Evolutionary conservation across 352 stramenopile genomes (phyloP).

Genomic region (Phytophthora ramorum): DNA sequence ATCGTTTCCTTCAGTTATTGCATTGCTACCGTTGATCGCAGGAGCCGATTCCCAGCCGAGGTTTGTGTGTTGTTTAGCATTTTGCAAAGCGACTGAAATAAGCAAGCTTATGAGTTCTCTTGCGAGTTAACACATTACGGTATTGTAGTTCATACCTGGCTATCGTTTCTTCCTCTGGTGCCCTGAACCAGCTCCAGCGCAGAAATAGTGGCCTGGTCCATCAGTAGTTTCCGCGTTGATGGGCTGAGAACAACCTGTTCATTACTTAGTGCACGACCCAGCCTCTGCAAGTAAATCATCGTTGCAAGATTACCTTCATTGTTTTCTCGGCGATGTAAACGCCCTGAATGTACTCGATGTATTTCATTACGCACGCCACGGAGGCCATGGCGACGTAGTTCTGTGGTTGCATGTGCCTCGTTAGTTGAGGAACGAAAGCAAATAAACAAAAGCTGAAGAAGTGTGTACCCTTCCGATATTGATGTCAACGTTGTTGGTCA

Average conservation of each 20-base stretch:
- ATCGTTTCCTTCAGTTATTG: not conserved
- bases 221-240: slow-evolving; percentile 74
- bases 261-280: not conserved
- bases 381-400: slow-evolving; percentile 88
- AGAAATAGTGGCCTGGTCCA: slow-evolving; percentile 85
- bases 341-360: slow-evolving; percentile 88
- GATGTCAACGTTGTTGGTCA: slow-evolving; percentile 84
- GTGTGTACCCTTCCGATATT: slow-evolving; percentile 72
- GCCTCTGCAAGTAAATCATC: not conserved
- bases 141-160: slow-evolving; percentile 46
- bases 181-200: slow-evolving; percentile 76
- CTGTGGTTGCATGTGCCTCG: slow-evolving; percentile 25
- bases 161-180: slow-evolving; percentile 55
- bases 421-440: not conserved
- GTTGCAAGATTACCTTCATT: slow-evolving; percentile 60
- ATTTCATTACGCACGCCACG: slow-evolving; percentile 83
- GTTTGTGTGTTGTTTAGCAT: slow-evolving; percentile 86
- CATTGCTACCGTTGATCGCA: slow-evolving; percentile 71
- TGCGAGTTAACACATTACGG: not conserved
- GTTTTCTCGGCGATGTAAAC: slow-evolving; percentile 86
- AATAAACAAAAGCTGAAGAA: not conserved
- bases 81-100: slow-evolving; percentile 71
- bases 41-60: slow-evolving; percentile 72
- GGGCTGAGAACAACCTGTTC: slow-evolving; percentile 75
- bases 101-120: not conserved